These are phyloP conservation scores for Alternaria gaisen DNA, from an alignment of 2,329 filamentous ascomycete genomes.

Conservation along the genomic window DNA sequence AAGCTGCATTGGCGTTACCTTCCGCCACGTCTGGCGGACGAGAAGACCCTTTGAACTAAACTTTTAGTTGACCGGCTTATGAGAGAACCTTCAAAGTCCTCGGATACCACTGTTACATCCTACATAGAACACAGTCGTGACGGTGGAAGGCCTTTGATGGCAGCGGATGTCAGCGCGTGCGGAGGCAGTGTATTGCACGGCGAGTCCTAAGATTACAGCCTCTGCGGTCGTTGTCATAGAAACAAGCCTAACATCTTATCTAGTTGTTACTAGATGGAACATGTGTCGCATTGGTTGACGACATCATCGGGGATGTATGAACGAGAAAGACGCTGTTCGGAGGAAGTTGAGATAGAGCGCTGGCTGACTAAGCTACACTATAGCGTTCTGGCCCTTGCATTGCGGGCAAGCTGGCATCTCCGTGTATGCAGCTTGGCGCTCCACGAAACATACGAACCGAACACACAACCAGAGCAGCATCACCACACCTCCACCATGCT, in stretches of 20 bases:
- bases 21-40: background rate
- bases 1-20: background rate
- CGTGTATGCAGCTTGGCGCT: constrained; percentile 26
- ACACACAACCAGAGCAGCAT: constrained; percentile 21
- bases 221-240: background rate
- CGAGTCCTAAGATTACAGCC: background rate
- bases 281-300: background rate
- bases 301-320: background rate
- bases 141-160: background rate
- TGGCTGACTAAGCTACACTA: constrained; percentile 8
- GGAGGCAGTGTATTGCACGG: background rate
- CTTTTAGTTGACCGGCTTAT: too few relatives aligned
- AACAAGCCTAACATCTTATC: too few relatives aligned
- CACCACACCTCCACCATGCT: constrained; percentile 41
- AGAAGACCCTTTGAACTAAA: too few relatives aligned
- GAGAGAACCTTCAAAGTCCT: too few relatives aligned
- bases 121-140: background rate
- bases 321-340: background rate
- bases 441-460: constrained; percentile 14
- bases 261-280: background rate
- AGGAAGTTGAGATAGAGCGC: background rate
- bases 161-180: background rate
- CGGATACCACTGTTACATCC: background rate
- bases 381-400: constrained; percentile 23
- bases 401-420: constrained; percentile 48